phyloP scores from a whole-genome alignment of 1,284 basidiomycete genomes.

The Meira nashicola region DNA sequence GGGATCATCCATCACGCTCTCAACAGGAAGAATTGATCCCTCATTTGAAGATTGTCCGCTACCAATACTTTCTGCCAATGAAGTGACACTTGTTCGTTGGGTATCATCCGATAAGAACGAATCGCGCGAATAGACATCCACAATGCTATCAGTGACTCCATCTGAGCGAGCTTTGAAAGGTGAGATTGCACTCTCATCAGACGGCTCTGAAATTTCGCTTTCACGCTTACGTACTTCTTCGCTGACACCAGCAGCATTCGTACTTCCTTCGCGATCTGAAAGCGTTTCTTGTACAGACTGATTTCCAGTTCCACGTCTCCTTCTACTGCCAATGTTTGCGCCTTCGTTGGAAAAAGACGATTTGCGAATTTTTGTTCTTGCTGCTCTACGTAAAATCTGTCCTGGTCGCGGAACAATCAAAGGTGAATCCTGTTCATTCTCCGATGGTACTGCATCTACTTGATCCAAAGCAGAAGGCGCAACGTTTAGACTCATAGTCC shows the following conservation, averaged over 20 bases:
- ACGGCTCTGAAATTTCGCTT: slow-evolving; percentile 10
- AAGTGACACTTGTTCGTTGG: slow-evolving; percentile 38
- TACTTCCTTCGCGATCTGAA: neutral
- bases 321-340: slow-evolving; percentile 59
- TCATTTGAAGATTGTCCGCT: neutral
- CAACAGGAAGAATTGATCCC: neutral
- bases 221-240: slow-evolving; percentile 1
- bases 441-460: slow-evolving; percentile 20
- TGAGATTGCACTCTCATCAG: slow-evolving; percentile 10
- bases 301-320: slow-evolving; percentile 10
- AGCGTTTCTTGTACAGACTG: neutral
- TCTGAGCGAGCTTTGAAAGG: slow-evolving; percentile 29
- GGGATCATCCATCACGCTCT: slow-evolving; percentile 17
- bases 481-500: slow-evolving; percentile 73
- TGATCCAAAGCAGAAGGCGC: slow-evolving; percentile 16
- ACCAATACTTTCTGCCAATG: slow-evolving; percentile 22
- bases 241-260: slow-evolving; percentile 5
- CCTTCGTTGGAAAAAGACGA: slow-evolving; percentile 69
- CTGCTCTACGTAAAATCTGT: slow-evolving; percentile 81
- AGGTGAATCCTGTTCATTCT: slow-evolving; percentile 73
- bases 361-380: slow-evolving; percentile 92
- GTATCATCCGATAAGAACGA: slow-evolving; percentile 39
- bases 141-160: slow-evolving; percentile 37
- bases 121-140: slow-evolving; percentile 39
- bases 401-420: slow-evolving; percentile 83